Conservation (phyloP, 345 rosid species). For the Eucalyptus cloeziana region DNA sequence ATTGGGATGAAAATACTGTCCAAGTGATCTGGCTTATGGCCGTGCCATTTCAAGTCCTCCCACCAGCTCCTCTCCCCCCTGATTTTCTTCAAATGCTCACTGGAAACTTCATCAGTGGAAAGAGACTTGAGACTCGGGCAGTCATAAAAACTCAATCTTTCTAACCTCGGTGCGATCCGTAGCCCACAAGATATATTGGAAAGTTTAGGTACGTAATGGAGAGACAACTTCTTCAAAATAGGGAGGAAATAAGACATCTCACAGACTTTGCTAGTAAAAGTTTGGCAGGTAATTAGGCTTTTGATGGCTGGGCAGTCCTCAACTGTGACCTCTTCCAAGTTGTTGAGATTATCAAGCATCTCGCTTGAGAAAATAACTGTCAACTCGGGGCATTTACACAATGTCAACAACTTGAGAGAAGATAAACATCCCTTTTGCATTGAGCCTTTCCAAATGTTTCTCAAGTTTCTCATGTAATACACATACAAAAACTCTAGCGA, state of each 20-base stretch:
- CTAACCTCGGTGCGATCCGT: no score
- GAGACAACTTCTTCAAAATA: no score
- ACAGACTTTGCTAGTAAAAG: no score
- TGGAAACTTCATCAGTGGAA: no score
- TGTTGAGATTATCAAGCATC: neutral
- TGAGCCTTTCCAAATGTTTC: neutral
- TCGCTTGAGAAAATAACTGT: rapidly evolving
- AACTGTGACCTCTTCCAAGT: neutral
- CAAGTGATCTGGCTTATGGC: neutral
- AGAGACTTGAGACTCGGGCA: no score
- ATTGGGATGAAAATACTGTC: neutral
- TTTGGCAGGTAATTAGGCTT: neutral
- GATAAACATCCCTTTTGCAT: neutral
- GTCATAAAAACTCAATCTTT: no score
- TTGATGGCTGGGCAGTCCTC: neutral
- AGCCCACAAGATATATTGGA: no score
- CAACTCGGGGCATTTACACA: neutral
- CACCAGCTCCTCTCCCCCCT: neutral
- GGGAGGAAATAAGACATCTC: no score
- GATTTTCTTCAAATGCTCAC: neutral
- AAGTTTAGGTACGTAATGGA: no score
- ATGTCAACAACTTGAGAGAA: neutral
- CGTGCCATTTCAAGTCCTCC: neutral
- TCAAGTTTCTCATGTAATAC: neutral
- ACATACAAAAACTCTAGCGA: neutral